phyloP scores from a whole-genome alignment of 2,329 filamentous ascomycete genomes.

The Sarocladiaceae sp. region DNA sequence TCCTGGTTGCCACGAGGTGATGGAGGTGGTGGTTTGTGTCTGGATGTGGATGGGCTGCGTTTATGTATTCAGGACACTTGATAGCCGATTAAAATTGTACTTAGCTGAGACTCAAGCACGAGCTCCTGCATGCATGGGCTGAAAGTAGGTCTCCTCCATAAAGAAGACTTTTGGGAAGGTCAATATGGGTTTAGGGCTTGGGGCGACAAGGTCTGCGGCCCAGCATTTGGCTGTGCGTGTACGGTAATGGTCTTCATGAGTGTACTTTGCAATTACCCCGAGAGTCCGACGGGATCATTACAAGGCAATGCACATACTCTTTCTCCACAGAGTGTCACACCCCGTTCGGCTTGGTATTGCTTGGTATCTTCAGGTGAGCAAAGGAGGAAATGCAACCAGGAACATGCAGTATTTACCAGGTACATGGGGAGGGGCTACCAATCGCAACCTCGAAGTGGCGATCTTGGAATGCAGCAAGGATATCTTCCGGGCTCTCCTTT shows the following conservation, averaged over 20 bases:
- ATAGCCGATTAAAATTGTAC: background rate
- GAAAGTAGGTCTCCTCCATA: background rate
- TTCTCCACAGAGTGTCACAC: too few species aligned
- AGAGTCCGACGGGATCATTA: too few species aligned
- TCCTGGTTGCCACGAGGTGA: slow-evolving; percentile 2
- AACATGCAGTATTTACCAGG: background rate
- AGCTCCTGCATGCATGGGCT: too few species aligned
- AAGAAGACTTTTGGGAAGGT: background rate
- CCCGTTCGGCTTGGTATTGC: background rate
- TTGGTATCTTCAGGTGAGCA: background rate
- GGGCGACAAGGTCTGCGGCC: background rate
- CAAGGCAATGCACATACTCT: too few species aligned
- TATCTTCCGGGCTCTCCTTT: too few species aligned
- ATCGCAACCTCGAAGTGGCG: background rate
- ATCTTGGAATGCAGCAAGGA: background rate
- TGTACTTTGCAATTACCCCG: background rate
- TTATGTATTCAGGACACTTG: background rate
- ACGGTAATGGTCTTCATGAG: background rate
- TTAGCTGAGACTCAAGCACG: background rate
- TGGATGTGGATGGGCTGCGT: background rate
- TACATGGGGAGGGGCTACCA: background rate
- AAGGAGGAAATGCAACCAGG: background rate
- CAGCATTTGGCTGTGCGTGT: background rate
- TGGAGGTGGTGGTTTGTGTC: background rate
- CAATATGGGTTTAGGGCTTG: background rate